Evolutionary conservation across 2,329 filamentous ascomycete genomes (phyloP), one percentile per base, ranked within the genome.

Genomic region (Fusarium humuli): DNA sequence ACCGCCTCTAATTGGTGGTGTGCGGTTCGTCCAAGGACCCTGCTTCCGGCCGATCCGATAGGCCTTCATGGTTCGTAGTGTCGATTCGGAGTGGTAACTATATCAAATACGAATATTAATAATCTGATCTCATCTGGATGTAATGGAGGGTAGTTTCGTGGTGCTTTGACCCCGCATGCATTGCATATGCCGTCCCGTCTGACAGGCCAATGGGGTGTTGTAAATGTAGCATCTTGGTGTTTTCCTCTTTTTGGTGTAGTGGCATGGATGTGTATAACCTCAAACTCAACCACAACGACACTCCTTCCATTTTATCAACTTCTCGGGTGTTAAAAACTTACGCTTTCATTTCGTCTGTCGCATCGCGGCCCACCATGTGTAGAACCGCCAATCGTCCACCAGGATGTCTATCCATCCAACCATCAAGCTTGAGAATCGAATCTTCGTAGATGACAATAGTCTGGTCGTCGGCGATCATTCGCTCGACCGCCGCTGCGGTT

Each of bases 41-140:
- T 86, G 81, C 75, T 83, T 85, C 73, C 83, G 85, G 71, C 88
- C 88, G 71, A 91, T 88, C 71, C 86, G 86, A 78, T 85, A 89
- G 72, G 84, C 83, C 76, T 84, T 86, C 87, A 91, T 89, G 53
- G 84, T 85, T 50, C 82, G 80, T 30, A 89, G 77, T 16, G 87
- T 87, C 57, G 81, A 78, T 42, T 80, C 78, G 41, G 82, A 84
- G 75, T 91, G 88, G 77, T 88, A 90, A 69, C 88, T 90, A 61
- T 37, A 56, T 49, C 57, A 57, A 65, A 27, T 37, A 25, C n/a
- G 22, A 16, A 20, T 29, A 60, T 75, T 71, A 75, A 69, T 22
- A 59, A 61, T 58, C 47, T 55, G 29, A 64, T 41, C 45, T 42
- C 12, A 52, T 25, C 8, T 25, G 12, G 3, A 25, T 25, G 12